Base-by-base conservation (phyloP, 768 basidiomycete species). In the Fomitopsis pulvina region DNA sequence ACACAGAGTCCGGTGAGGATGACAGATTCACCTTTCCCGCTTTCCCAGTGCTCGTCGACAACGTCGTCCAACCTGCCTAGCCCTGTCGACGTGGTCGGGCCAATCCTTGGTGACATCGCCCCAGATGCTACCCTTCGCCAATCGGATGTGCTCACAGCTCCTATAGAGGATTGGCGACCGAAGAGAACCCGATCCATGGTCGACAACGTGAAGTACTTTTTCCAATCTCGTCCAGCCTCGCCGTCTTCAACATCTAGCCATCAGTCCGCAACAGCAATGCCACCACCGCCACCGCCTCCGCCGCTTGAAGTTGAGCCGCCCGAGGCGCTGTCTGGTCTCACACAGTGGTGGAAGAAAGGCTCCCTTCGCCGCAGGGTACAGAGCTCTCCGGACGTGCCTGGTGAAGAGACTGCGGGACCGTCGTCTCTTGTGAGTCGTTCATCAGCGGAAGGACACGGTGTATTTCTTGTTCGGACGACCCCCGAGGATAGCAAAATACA, bases 171-270 rank as follows among this genome's bases (percentile, higher is more conserved):
- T 41, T 65, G 48, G 43, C 57, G 54, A 22, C 74, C 73, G 10
- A 74, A 73, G 53, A 69, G 74, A 37, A 66, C 72, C 44, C 69
- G 75, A 24, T 81, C 79, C 12, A 72, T 87, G 64, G 76, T 81
- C 41, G 79, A 75, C 54, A 83, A 80, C 56, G 78, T 86, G 49
- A 77, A 73, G 56, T 78, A 71, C 18, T 69, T 87, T 46, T 84
- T 87, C 57, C 65, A 70, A 24, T 68, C 78, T 45, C 76, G 74
- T 1, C 64, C 78, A 4, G 50, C 60, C 12, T 73, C 77, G 14
- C 70, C 77, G 4, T 58, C 66, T 14, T 58, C 56, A 4, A 52
- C 53, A 4, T 47, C 47, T 9, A 40, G 41, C 11, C 47, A 47
- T 25, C 32, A 41, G 7, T 56, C 57, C 9, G 52, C 59, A 18